Evolutionary conservation across 75 land plant genomes (phyloP).

Genomic region (Selaginella moellendorffii): DNA sequence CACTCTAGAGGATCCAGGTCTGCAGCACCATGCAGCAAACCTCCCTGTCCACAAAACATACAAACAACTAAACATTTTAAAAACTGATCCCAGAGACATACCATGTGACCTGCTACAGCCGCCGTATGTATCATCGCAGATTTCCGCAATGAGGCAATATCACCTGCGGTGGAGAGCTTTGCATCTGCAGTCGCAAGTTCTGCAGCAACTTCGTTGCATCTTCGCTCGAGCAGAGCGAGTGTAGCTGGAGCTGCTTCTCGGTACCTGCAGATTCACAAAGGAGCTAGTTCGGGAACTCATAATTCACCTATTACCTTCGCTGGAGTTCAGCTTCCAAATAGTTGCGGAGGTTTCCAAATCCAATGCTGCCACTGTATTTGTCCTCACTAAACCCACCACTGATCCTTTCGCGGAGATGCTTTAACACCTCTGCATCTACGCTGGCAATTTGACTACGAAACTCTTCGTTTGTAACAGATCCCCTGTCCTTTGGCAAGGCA

Average conservation of each 20-base stretch:
- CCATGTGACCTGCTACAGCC: slow-evolving; percentile 66
- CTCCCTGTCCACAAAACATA: slow-evolving; percentile 29
- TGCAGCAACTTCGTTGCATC: slow-evolving; percentile 54
- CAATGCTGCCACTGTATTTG: slow-evolving; percentile 48
- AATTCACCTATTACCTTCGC: slow-evolving; percentile 27
- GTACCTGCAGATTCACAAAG: slow-evolving; percentile 27
- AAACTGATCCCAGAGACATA: slow-evolving; percentile 15
- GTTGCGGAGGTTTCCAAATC: slow-evolving; percentile 50
- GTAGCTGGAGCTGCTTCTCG: slow-evolving; percentile 93
- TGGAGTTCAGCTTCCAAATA: slow-evolving; percentile 80
- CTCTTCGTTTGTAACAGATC: slow-evolving; percentile 60
- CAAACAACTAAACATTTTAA: background rate
- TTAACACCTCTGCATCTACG: slow-evolving; percentile 53
- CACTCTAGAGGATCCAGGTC: slow-evolving; percentile 86
- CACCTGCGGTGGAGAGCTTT: slow-evolving; percentile 60
- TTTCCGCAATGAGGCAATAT: slow-evolving; percentile 53
- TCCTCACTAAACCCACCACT: slow-evolving; percentile 91
- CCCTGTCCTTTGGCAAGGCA: slow-evolving; percentile 81
- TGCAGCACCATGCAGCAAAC: slow-evolving; percentile 74
- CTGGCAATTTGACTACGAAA: slow-evolving; percentile 79
- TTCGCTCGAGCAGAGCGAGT: slow-evolving; percentile 65
- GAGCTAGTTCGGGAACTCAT: background rate
- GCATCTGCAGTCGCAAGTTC: slow-evolving; percentile 45
- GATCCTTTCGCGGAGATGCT: slow-evolving; percentile 52
- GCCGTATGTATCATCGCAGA: slow-evolving; percentile 69